Percentiles rank a stretch among this genome's conserved stretches.
These are phyloP conservation scores for Chrysoporthe austroafricana DNA, from an alignment of 2,329 filamentous ascomycete species.

Conservation along the genomic window DNA sequence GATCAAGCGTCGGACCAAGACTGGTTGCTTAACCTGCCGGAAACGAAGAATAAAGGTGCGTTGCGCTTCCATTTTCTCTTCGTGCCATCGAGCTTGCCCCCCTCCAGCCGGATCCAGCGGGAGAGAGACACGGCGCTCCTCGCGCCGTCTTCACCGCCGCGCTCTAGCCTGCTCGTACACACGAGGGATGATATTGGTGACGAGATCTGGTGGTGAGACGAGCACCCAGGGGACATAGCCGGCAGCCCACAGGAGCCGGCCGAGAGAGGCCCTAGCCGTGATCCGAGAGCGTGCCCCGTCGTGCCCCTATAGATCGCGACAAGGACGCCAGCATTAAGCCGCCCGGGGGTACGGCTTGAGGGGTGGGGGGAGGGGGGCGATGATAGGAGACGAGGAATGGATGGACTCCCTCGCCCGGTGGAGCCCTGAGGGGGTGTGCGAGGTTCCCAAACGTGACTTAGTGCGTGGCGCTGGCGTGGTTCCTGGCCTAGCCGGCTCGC, in stretches of 20 bases:
- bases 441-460: neutral
- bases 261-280: neutral
- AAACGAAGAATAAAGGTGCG: constrained; percentile 66
- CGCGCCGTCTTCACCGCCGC: neutral
- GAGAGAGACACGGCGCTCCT: neutral
- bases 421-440: neutral
- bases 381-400: neutral
- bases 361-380: too few species aligned
- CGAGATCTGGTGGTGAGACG: neutral
- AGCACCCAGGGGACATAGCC: neutral
- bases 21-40: constrained; percentile 65
- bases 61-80: constrained; percentile 32
- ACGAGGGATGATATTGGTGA: neutral
- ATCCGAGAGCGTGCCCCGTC: neutral
- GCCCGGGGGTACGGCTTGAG: too few species aligned
- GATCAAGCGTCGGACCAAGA: constrained; percentile 66
- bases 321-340: too few species aligned
- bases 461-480: constrained; percentile 3
- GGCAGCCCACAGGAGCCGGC: neutral
- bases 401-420: constrained; percentile 3
- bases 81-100: neutral
- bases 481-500: neutral
- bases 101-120: neutral
- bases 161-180: neutral
- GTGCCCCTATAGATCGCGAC: neutral